Evolutionary conservation across 306 rosid genomes (phyloP), one percentile per base, ranked within the genome.

Genomic region (Rubus idaeus): DNA sequence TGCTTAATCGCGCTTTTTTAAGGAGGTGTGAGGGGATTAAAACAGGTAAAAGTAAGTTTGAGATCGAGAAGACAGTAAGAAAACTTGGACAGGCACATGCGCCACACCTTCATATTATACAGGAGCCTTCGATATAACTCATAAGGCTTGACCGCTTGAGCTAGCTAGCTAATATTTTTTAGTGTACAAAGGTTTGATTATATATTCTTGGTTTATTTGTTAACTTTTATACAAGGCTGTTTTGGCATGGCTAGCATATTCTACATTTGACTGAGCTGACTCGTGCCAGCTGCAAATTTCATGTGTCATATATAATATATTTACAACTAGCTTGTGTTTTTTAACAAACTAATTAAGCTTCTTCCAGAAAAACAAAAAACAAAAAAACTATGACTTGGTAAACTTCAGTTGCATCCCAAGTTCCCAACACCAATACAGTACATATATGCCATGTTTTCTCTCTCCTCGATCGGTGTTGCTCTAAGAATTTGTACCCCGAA

Each of bases 201-300:
- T n/a, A n/a, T 64, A 39, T 37, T 37, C 46, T 37, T n/a, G 39
- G 52, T 10, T 20, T 20, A 12, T 20, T 20, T 12, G 52, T 9
- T 73, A 55, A 42, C 49, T 66, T 55, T 21, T 20, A 40, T 17
- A 56, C 5, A 55, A 73, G 68, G 67, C 67, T 21, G 66, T 44
- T n/a, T 5, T 10, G 5, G 26, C 37, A n/a, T n/a, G n/a, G n/a
- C n/a, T n/a, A n/a, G n/a, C n/a, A 53, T 40, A 16, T 65, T 72
- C 76, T 26, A 20, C 40, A 20, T 55, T 21, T 72, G 40, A 72
- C 52, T 10, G 65, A 18, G n/a, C 3, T 55, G 49, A 49, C 49
- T 65, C 70, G 70, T 40, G 16, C 44, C 3, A 65, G 70, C 21
- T 65, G 70, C 70, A 11, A 12, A 35, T 35, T 61, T 30, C 68